Evolutionary conservation across 73 alveolate species (phyloP).

Genomic region (Uronychia binucleata): DNA sequence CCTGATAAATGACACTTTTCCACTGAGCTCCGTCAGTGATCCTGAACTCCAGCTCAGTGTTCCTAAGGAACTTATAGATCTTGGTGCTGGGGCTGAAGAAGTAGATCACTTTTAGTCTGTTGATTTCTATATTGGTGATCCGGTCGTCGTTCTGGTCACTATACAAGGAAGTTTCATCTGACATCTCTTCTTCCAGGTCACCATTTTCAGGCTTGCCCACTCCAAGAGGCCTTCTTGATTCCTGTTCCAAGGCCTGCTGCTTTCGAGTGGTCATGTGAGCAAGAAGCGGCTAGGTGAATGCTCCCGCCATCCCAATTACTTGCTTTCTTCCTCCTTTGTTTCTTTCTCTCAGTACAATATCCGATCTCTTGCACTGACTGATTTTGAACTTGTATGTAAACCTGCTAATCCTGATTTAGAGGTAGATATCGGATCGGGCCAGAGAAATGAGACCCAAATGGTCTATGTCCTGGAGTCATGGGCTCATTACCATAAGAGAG

Average conservation of each 20-base stretch:
- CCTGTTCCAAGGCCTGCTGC: too few relatives aligned
- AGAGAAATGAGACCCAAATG: neutral
- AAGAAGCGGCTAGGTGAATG: neutral
- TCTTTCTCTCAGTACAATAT: neutral
- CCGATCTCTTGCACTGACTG: neutral
- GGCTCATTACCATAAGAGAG: neutral
- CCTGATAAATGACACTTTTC: constrained; percentile 17
- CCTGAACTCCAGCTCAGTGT: constrained; percentile 76
- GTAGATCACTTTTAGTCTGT: constrained; percentile 66
- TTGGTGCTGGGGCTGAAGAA: constrained; percentile 66
- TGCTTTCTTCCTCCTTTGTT: too few relatives aligned
- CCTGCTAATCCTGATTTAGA: neutral
- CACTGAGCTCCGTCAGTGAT: constrained; percentile 80
- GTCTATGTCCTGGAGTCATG: neutral
- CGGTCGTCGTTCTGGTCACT: constrained; percentile 1
- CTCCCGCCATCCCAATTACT: too few relatives aligned
- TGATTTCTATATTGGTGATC: constrained; percentile 5
- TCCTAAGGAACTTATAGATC: constrained; percentile 57
- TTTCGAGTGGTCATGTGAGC: neutral
- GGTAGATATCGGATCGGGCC: neutral
- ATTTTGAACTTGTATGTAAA: neutral
- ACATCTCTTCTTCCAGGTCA: too few relatives aligned
- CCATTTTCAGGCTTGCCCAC: too few relatives aligned
- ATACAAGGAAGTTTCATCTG: too few relatives aligned
- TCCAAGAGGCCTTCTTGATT: neutral